A percentile compares a stretch with the other conserved stretches of the same genome.
Evolutionary conservation across 148 eudicot genomes (phyloP).

Genomic region (Camellia japonica): DNA sequence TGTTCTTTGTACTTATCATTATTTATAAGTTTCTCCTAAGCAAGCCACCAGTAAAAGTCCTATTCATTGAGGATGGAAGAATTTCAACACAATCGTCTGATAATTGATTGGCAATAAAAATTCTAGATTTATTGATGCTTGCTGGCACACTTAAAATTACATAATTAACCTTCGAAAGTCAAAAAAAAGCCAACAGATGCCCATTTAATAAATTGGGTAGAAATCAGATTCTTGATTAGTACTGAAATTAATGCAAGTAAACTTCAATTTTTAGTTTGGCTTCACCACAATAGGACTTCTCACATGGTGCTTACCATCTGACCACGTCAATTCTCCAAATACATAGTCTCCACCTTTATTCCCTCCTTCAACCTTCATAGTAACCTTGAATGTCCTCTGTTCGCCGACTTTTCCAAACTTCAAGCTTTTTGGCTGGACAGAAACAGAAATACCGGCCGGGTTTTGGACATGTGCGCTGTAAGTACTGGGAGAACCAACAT

Average conservation of each 20-base stretch:
- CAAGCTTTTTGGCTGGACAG: constrained; percentile 41
- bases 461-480: constrained; percentile 39
- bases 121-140: no score
- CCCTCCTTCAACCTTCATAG: constrained; percentile 28
- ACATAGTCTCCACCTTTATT: constrained; percentile 47
- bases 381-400: constrained; percentile 50
- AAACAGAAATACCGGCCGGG: constrained; percentile 44
- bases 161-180: no score
- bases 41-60: no score
- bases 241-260: not conserved
- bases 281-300: constrained; percentile 83
- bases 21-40: no score
- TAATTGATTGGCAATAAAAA: no score
- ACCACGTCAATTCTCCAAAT: constrained; percentile 77
- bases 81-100: no score
- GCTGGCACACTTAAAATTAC: no score
- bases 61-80: no score
- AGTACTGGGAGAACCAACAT: constrained; percentile 63
- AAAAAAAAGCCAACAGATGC: not conserved
- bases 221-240: not conserved
- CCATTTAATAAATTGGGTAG: not conserved
- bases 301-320: constrained; percentile 68
- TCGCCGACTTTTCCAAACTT: constrained; percentile 49
- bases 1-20: no score
- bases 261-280: constrained; percentile 20